These are phyloP conservation scores for Lolium rigidum DNA, from an alignment of 176 grass and related monocot genomes.

Conservation along the genomic window DNA sequence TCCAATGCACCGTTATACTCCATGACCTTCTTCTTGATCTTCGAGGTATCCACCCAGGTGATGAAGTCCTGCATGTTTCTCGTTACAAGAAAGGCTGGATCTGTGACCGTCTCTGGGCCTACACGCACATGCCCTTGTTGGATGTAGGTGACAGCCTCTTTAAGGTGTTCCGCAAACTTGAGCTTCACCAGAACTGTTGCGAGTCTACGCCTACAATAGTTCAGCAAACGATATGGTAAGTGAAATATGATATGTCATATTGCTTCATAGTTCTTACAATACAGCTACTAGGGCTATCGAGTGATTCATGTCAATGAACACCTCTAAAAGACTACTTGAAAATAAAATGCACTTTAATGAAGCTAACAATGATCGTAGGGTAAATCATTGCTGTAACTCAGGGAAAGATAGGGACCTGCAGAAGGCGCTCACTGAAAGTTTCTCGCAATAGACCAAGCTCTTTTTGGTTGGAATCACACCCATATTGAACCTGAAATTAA, in stretches of 20 bases:
- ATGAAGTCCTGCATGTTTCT: slow-evolving; percentile 98
- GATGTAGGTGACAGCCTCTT: slow-evolving; percentile 90
- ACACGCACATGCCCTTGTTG: slow-evolving; percentile 85
- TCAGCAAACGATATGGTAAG: not conserved
- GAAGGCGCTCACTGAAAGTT: slow-evolving; percentile 73
- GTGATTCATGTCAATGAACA: not conserved
- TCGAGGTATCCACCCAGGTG: slow-evolving; percentile 88
- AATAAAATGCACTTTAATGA: no score
- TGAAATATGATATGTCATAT: not conserved
- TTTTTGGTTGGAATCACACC: slow-evolving; percentile 77
- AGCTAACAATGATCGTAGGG: no score
- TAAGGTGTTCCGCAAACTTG: slow-evolving; percentile 88
- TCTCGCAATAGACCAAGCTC: slow-evolving; percentile 72
- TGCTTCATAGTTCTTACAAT: not conserved
- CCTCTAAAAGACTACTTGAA: no score
- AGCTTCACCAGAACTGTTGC: slow-evolving; percentile 78
- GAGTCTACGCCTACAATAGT: slow-evolving; percentile 63
- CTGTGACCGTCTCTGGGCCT: slow-evolving; percentile 70
- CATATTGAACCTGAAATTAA: slow-evolving; percentile 77
- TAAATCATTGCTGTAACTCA: not conserved
- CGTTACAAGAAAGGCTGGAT: slow-evolving; percentile 88
- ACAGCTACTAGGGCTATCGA: not conserved
- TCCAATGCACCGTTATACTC: slow-evolving; percentile 72
- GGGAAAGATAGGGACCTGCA: slow-evolving; percentile 66
- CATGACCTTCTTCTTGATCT: slow-evolving; percentile 75